These are phyloP conservation scores for Phytophthora palmivora DNA, from an alignment of 352 stramenopile genomes.

Conservation along the genomic window DNA sequence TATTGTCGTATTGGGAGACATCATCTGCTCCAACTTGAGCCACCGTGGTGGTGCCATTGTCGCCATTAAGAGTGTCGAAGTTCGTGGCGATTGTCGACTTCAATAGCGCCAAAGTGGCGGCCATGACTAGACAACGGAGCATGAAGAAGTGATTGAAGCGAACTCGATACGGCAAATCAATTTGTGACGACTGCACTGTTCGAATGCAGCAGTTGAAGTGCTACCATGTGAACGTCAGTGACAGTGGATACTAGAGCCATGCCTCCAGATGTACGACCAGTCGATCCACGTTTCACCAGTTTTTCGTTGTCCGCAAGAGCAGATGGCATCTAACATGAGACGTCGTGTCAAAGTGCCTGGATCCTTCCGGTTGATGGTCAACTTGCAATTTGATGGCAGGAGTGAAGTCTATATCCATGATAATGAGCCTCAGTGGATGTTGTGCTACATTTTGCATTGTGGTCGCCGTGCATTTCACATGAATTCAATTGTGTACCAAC, in stretches of 20 bases:
- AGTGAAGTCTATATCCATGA: no score
- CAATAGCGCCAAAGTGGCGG: constrained; percentile 9
- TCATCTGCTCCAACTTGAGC: constrained; percentile 12
- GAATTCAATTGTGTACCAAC: not conserved
- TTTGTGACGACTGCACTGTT: constrained; percentile 25
- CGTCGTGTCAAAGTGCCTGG: constrained; percentile 6
- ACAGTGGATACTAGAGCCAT: constrained; percentile 10
- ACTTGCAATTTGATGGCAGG: not conserved
- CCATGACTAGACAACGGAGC: constrained; percentile 23
- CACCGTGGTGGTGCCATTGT: constrained; percentile 11
- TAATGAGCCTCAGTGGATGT: no score
- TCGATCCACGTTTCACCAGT: constrained; percentile 27
- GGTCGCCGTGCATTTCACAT: not conserved
- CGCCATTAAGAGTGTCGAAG: constrained; percentile 22
- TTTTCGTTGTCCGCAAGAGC: constrained; percentile 18
- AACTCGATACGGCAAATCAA: constrained; percentile 16
- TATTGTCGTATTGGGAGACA: constrained; percentile 18
- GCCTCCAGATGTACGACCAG: constrained; percentile 11
- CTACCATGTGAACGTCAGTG: constrained; percentile 8
- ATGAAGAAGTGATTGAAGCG: constrained; percentile 11
- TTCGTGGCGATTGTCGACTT: constrained; percentile 9
- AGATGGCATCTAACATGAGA: constrained; percentile 25
- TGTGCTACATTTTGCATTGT: not conserved
- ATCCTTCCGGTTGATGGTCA: constrained; percentile 10
- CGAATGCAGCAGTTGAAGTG: constrained; percentile 21